phyloP scores from a whole-genome alignment of 306 rosid genomes.

The Quercus ilex region DNA sequence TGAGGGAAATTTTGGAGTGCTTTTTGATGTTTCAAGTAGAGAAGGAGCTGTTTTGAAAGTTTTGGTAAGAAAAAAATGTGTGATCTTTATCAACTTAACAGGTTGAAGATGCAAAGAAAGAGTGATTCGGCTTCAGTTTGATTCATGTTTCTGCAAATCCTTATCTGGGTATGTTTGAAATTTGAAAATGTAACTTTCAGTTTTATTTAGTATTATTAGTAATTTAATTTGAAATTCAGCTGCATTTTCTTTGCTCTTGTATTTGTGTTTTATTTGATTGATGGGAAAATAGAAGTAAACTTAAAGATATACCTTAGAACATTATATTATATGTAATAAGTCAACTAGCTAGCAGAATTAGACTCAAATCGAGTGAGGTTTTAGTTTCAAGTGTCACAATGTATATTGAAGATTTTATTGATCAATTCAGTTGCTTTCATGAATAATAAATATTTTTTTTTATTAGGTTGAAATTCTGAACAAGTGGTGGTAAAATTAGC shows the following conservation, averaged over 20 bases:
- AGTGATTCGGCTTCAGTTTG: slow-evolving; percentile 21
- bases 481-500: background rate
- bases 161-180: slow-evolving; percentile 25
- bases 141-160: slow-evolving; percentile 24
- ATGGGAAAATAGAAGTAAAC: slow-evolving; percentile 1
- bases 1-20: background rate
- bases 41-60: background rate
- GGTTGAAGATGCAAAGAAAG: background rate
- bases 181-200: background rate
- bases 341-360: background rate
- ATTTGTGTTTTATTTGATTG: slow-evolving; percentile 15
- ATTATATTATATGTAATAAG: background rate
- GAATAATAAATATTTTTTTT: background rate
- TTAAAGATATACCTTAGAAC: background rate
- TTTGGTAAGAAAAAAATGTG: background rate
- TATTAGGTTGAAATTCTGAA: slow-evolving; percentile 18
- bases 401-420: background rate
- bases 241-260: background rate
- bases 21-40: background rate
- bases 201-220: background rate
- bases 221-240: background rate
- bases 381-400: background rate
- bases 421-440: background rate
- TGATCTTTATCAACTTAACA: background rate
- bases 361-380: background rate